These are phyloP conservation scores for Nemania sp. DNA, from an alignment of 2,329 filamentous ascomycete species.

Conservation along the genomic window DNA sequence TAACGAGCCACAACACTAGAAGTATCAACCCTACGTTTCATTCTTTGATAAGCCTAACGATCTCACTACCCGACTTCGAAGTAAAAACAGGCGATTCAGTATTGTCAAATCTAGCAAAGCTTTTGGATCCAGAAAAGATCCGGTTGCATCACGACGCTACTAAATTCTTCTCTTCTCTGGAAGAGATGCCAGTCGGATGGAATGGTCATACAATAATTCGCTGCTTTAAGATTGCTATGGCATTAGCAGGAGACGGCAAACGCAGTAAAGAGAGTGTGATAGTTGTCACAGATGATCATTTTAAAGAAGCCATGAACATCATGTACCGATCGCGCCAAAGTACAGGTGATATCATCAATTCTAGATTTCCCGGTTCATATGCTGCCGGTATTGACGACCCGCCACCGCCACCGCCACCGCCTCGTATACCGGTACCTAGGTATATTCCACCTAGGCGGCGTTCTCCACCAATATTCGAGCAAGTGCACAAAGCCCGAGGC, in stretches of 20 bases:
- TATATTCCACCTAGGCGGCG: too few relatives aligned
- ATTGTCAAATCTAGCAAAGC: background rate
- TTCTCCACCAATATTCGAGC: too few relatives aligned
- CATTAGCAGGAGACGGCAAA: background rate
- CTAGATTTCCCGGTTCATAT: too few relatives aligned
- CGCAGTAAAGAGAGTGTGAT: background rate
- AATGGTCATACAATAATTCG: background rate
- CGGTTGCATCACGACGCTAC: conserved; percentile 4
- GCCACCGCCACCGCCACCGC: background rate
- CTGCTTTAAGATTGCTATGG: conserved; percentile 9
- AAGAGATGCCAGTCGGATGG: background rate
- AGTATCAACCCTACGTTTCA: background rate
- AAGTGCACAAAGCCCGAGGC: too few relatives aligned
- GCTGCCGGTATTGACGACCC: too few relatives aligned
- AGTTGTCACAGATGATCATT: conserved; percentile 2
- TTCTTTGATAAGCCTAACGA: background rate
- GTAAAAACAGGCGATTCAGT: background rate
- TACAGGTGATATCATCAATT: background rate
- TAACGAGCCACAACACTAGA: background rate
- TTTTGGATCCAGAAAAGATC: background rate
- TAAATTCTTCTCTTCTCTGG: background rate
- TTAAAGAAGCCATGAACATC: conserved; percentile 12
- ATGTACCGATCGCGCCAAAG: background rate
- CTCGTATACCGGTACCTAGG: too few relatives aligned
- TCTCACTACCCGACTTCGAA: background rate